A percentile compares a stretch with the other conserved stretches of the same genome.
phyloP scores from a whole-genome alignment of 208 protist species.

The Ichthyophonus hoferi region DNA sequence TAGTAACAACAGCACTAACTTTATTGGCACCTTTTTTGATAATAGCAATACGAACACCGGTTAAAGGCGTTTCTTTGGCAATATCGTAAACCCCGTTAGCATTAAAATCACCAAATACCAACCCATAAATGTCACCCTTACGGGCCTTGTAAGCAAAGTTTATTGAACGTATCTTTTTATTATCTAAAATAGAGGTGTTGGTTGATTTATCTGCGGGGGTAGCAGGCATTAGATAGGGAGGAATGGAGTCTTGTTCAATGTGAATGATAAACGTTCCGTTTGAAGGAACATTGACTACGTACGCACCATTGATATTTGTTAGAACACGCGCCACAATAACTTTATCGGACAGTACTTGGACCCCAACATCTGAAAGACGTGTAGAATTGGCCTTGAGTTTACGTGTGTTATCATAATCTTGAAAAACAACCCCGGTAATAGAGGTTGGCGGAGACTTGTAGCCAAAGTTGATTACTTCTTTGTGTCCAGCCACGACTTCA shows the following conservation, averaged over 20 bases:
- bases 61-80: background rate
- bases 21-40: background rate
- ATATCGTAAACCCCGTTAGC: background rate
- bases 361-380: background rate
- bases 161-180: background rate
- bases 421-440: background rate
- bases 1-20: background rate
- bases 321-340: background rate
- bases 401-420: background rate
- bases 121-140: background rate
- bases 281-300: background rate
- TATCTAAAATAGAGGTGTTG: background rate
- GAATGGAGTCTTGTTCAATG: background rate
- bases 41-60: background rate
- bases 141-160: background rate
- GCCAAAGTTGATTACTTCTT: background rate
- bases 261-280: background rate
- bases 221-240: background rate
- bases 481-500: background rate
- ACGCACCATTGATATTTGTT: background rate
- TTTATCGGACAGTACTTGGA: background rate
- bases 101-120: background rate
- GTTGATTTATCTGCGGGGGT: background rate
- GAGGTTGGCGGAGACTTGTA: background rate
- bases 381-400: background rate